phyloP scores from a whole-genome alignment of 805 yeast genomes.

The Cyberlindnera americana region DNA sequence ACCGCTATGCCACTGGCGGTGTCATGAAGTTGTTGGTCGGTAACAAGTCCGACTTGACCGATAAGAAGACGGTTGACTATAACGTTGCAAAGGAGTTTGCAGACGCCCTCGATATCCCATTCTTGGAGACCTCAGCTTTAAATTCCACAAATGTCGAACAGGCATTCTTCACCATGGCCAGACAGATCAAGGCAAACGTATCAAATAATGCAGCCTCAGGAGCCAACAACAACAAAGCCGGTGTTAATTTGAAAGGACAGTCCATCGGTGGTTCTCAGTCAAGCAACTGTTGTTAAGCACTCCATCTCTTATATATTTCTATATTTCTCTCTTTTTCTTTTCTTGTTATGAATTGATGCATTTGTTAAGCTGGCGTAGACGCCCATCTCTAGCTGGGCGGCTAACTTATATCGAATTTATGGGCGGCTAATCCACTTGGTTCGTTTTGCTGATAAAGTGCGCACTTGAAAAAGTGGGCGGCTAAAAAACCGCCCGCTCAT shows the following conservation, averaged over 20 bases:
- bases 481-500: no score
- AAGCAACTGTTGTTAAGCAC: constrained; percentile 15
- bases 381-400: no score
- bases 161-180: constrained; percentile 97
- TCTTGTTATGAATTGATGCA: constrained; percentile 5
- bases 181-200: constrained; percentile 96
- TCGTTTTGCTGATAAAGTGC: no score
- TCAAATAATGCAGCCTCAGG: constrained; percentile 46
- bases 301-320: neutral
- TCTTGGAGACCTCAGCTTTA: constrained; percentile 93
- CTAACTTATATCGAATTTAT: no score
- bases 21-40: constrained; percentile 95
- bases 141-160: constrained; percentile 96
- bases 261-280: constrained; percentile 37
- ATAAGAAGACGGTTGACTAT: constrained; percentile 92
- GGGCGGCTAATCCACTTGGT: no score
- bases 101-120: constrained; percentile 89
- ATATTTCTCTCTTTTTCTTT: neutral
- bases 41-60: constrained; percentile 91
- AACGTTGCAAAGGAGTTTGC: constrained; percentile 97
- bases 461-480: no score
- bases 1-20: constrained; percentile 96
- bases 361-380: no score
- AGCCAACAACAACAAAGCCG: constrained; percentile 47
- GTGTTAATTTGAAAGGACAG: constrained; percentile 73